phyloP scores from a whole-genome alignment of 257 asterid species.

The Cruciata laevipes region DNA sequence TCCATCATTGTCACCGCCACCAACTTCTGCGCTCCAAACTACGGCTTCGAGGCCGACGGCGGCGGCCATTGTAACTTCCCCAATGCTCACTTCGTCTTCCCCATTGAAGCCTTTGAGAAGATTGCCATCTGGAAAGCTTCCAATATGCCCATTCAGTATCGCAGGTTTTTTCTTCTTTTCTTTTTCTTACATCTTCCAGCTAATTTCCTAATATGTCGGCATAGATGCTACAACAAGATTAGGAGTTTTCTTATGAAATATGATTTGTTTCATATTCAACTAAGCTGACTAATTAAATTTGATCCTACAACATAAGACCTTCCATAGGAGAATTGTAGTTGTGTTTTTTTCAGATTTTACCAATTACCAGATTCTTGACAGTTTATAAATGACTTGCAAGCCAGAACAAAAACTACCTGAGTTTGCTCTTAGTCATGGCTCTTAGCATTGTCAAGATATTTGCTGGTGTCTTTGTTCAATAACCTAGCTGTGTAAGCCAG shows the following conservation, averaged over 20 bases:
- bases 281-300: too few relatives aligned
- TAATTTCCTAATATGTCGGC: background rate
- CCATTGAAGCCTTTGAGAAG: conserved; percentile 87
- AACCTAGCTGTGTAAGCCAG: background rate
- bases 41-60: conserved; percentile 61
- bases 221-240: background rate
- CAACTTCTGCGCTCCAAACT: conserved; percentile 93
- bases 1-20: conserved; percentile 88
- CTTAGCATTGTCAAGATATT: background rate
- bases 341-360: background rate
- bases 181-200: background rate
- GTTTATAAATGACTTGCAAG: background rate
- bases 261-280: background rate
- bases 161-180: conserved; percentile 28
- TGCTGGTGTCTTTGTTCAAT: background rate
- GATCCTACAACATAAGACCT: background rate
- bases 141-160: conserved; percentile 81
- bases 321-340: background rate
- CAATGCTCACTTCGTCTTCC: conserved; percentile 82
- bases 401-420: background rate
- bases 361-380: background rate
- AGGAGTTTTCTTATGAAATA: background rate
- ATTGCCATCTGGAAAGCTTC: conserved; percentile 96
- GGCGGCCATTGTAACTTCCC: conserved; percentile 97
- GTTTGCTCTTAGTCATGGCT: background rate